Evolutionary conservation across 2,329 filamentous ascomycete genomes (phyloP).

Genomic region (Malbranchea zuffiana): DNA sequence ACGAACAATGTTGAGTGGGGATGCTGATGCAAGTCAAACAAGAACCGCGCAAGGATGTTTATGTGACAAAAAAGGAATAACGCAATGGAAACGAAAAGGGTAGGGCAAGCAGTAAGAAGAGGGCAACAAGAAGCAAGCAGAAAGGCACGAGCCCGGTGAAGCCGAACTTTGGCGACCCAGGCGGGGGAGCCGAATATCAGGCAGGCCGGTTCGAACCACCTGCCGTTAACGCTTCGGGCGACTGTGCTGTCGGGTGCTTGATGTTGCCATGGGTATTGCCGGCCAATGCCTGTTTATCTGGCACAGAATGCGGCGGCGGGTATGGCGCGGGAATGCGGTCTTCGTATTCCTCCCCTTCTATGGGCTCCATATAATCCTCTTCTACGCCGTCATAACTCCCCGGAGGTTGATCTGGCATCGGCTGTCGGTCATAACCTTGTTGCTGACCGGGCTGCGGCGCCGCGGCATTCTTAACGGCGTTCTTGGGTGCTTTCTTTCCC

Average conservation of each 20-base stretch:
- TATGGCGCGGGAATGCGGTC: conserved; percentile 36
- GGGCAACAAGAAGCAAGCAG: conserved; percentile 7
- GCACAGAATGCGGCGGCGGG: conserved; percentile 43
- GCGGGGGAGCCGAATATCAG: conserved; percentile 11
- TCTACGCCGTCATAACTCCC: conserved; percentile 36
- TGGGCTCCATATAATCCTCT: conserved; percentile 35
- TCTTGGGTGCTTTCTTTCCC: conserved; percentile 70
- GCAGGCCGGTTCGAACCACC: conserved; percentile 15
- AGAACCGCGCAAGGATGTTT: too few relatives aligned
- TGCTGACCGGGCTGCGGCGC: conserved; percentile 24
- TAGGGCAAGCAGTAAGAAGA: not conserved
- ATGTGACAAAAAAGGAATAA: too few relatives aligned
- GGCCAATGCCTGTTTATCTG: conserved; percentile 54
- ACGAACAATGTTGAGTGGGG: too few relatives aligned
- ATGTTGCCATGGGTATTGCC: not conserved
- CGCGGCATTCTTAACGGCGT: conserved; percentile 40
- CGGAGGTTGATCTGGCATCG: conserved; percentile 29
- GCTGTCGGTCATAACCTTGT: conserved; percentile 31
- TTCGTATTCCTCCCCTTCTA: conserved; percentile 37
- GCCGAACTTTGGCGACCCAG: not conserved
- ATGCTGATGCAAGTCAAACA: too few relatives aligned
- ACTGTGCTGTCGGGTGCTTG: conserved; percentile 5
- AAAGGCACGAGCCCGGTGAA: conserved; percentile 1
- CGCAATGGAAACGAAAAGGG: too few relatives aligned
- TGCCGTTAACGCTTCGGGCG: conserved; percentile 19